Percentiles rank a stretch among this genome's conserved stretches.
Conservation (phyloP, 2,329 filamentous ascomycete species). For the Lasiodiplodia gonubiensis region DNA sequence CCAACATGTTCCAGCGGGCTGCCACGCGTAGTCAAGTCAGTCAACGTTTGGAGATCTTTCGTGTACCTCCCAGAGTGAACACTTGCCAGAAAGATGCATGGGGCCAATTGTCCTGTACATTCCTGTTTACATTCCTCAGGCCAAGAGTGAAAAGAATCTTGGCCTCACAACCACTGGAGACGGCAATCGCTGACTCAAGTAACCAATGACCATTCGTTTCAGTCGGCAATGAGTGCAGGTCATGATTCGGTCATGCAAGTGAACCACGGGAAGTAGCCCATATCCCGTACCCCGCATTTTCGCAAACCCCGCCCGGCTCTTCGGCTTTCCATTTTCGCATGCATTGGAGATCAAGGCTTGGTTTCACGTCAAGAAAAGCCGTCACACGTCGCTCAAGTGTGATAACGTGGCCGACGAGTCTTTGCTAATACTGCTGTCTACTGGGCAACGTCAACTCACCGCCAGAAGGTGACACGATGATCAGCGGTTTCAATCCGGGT, state of each 20-base stretch:
- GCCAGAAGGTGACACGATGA: not conserved
- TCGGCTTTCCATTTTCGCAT: slow-evolving; percentile 14
- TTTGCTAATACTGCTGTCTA: not conserved
- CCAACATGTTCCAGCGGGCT: not conserved
- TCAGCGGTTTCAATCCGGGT: not conserved
- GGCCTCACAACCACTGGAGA: not conserved
- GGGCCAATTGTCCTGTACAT: too few relatives aligned
- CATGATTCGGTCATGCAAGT: not conserved
- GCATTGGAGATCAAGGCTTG: not conserved
- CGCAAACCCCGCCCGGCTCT: not conserved
- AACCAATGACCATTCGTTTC: not conserved
- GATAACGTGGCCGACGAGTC: not conserved
- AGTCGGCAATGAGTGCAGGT: not conserved
- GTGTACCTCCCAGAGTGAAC: not conserved
- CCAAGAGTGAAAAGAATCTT: not conserved
- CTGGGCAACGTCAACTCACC: not conserved
- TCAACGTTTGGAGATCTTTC: not conserved
- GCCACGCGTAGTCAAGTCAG: not conserved
- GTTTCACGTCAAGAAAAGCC: slow-evolving; percentile 13
- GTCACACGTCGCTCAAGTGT: not conserved
- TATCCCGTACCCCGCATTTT: slow-evolving; percentile 14
- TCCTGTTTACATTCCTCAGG: too few relatives aligned
- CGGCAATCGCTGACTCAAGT: not conserved
- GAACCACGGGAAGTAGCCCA: not conserved
- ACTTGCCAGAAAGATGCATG: not conserved